Evolutionary conservation across 108 stramenopile genomes (phyloP).

Genomic region (Conticribra guillardii): DNA sequence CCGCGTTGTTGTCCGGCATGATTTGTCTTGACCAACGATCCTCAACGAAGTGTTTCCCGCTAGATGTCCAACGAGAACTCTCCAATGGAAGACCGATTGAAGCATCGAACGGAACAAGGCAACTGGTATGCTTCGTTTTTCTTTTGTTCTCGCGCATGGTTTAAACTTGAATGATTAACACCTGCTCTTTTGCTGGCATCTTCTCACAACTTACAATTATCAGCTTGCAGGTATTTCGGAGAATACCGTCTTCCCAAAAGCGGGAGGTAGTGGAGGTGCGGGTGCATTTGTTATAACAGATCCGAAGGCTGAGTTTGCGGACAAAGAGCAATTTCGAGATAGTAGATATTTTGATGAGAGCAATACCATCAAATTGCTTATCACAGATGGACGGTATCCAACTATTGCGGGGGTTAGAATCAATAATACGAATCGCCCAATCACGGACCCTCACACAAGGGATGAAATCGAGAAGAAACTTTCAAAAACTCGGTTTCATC

Average conservation of each 20-base stretch:
- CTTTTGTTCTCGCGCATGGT: no score
- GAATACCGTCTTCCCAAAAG: neutral
- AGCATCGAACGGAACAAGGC: neutral
- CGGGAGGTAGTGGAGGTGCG: neutral
- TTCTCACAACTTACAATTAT: no score
- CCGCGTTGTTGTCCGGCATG: constrained; percentile 1
- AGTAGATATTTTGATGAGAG: neutral
- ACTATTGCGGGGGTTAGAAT: constrained; percentile 17
- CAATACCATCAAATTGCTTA: neutral
- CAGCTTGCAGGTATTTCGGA: neutral
- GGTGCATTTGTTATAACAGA: neutral
- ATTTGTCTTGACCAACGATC: neutral
- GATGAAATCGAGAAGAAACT: neutral
- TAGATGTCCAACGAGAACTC: neutral
- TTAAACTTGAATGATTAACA: no score
- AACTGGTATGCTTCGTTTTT: neutral
- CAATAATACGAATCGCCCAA: no score
- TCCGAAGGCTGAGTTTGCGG: neutral
- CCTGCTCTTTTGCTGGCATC: no score
- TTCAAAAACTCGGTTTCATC: constrained; percentile 6
- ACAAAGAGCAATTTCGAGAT: neutral
- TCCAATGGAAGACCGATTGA: neutral
- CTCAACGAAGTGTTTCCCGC: constrained; percentile 1
- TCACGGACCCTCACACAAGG: neutral
- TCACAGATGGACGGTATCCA: neutral